phyloP scores from a whole-genome alignment of 345 rosid genomes.

The Hibiscus syriacus region DNA sequence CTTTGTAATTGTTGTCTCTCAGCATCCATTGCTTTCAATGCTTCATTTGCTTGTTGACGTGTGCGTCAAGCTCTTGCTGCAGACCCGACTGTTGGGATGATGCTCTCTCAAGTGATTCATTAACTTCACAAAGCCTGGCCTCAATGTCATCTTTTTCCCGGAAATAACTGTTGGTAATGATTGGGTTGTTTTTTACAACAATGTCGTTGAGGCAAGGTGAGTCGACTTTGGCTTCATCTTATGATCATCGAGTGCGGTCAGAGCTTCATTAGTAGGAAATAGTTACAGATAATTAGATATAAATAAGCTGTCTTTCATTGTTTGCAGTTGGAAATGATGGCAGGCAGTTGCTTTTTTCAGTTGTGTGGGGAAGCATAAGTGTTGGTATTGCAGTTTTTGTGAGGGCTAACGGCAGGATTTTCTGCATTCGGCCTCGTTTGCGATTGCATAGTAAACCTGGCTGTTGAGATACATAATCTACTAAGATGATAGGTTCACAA shows the following conservation, averaged over 20 bases:
- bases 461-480: slow-evolving; percentile 16
- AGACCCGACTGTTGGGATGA: too few relatives aligned
- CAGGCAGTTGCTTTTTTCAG: slow-evolving; percentile 50
- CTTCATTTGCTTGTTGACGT: too few relatives aligned
- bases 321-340: slow-evolving; percentile 53
- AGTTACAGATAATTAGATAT: background rate
- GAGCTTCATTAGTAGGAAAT: background rate
- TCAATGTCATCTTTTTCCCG: slow-evolving; percentile 30
- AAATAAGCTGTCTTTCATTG: background rate
- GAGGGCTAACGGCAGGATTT: slow-evolving; percentile 75
- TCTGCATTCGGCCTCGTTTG: slow-evolving; percentile 90
- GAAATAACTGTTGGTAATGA: slow-evolving; percentile 59
- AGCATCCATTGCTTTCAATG: too few relatives aligned
- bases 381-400: slow-evolving; percentile 49
- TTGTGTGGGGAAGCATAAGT: slow-evolving; percentile 60
- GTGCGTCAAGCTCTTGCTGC: too few relatives aligned
- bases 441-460: slow-evolving; percentile 43
- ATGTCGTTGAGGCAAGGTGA: slow-evolving; percentile 67
- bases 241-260: background rate
- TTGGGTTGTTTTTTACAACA: slow-evolving; percentile 52
- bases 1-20: too few relatives aligned
- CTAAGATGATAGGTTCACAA: too few relatives aligned
- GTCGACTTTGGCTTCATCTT: slow-evolving; percentile 3
- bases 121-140: slow-evolving; percentile 48
- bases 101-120: too few relatives aligned